Evolutionary conservation across 345 rosid species (phyloP).

Genomic region (Melaleuca quinquenervia): DNA sequence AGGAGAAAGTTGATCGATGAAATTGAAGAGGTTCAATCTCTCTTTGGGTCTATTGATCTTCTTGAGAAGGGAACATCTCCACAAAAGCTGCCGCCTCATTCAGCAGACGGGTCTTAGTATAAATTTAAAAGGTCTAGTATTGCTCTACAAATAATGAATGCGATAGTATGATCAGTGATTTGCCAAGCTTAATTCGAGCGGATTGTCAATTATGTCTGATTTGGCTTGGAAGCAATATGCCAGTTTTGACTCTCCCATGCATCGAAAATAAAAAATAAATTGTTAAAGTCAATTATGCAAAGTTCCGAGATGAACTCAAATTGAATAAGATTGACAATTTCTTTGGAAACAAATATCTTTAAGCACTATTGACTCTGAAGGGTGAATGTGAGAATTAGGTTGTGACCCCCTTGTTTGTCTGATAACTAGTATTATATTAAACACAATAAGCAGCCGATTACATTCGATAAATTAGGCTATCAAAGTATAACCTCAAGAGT

Average conservation of each 20-base stretch:
- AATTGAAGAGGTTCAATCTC: background rate
- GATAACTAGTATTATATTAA: background rate
- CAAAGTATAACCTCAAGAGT: background rate
- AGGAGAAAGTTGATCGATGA: background rate
- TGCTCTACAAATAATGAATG: background rate
- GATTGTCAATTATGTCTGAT: background rate
- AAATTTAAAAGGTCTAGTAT: too few species aligned
- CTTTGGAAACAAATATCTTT: background rate
- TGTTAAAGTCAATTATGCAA: background rate
- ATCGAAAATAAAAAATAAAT: background rate
- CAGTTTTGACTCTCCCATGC: background rate
- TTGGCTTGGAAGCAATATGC: background rate
- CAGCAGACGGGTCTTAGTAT: background rate
- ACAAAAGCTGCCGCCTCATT: background rate
- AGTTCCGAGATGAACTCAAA: background rate
- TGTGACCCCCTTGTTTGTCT: background rate
- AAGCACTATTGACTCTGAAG: background rate
- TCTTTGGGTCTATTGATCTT: background rate
- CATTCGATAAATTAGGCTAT: background rate
- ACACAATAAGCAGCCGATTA: background rate
- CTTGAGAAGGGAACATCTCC: background rate
- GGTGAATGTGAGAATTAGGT: background rate
- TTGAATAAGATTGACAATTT: background rate
- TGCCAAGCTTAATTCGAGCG: background rate
- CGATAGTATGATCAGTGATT: background rate